Percentiles rank a stretch among this genome's conserved stretches.
Conservation (phyloP, 1,284 basidiomycete species). For the Malassezia sympodialis region DNA sequence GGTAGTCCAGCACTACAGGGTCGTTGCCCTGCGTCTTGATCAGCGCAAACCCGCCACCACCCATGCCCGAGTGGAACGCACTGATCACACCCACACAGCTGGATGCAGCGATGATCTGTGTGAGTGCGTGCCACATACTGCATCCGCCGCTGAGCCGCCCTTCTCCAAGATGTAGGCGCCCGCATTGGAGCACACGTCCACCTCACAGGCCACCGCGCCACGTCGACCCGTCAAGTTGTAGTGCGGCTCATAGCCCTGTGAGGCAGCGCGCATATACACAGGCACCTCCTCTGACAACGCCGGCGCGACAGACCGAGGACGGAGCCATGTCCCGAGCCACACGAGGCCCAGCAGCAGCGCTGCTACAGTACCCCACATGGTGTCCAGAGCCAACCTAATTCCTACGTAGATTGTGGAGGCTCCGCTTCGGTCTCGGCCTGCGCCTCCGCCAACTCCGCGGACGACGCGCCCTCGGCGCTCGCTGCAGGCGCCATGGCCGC, state of each 20-base stretch:
- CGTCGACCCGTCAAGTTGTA: slow-evolving; percentile 24
- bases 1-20: slow-evolving; percentile 50
- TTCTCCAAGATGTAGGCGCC: slow-evolving; percentile 47
- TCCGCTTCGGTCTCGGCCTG: not conserved
- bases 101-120: slow-evolving; percentile 36
- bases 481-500: not conserved
- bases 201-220: slow-evolving; percentile 40
- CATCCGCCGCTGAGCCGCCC: slow-evolving; percentile 50
- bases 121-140: slow-evolving; percentile 20
- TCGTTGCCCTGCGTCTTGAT: slow-evolving; percentile 22
- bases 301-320: not conserved
- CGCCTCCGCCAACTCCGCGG: not conserved
- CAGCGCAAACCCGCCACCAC: slow-evolving; percentile 45
- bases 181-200: slow-evolving; percentile 50
- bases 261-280: slow-evolving; percentile 21
- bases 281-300: not conserved
- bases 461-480: not conserved
- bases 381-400: not conserved
- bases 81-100: slow-evolving; percentile 50
- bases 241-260: slow-evolving; percentile 28
- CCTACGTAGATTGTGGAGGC: not conserved
- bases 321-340: not conserved
- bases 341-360: slow-evolving; percentile 4
- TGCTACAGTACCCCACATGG: not conserved
- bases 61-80: slow-evolving; percentile 50